Conservation (phyloP, 257 asterid species). For the Osmanthus fragrans region DNA sequence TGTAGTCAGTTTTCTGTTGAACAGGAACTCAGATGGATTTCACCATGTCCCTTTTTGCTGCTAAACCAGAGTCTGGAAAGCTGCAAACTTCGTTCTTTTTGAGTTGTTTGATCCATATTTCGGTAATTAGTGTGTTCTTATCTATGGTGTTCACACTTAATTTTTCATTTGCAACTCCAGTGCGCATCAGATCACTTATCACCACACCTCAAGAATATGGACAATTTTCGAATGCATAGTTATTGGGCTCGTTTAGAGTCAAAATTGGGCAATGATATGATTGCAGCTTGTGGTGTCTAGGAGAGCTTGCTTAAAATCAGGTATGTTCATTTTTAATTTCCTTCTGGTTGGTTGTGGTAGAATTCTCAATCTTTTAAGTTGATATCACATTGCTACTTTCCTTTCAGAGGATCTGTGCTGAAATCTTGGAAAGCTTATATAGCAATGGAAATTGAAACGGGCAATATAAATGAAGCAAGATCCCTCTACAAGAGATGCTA, state of each 20-base stretch:
- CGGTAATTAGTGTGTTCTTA: not conserved
- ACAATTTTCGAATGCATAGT: conserved; percentile 53
- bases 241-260: conserved; percentile 91
- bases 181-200: conserved; percentile 86
- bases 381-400: conserved; percentile 21
- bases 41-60: not conserved
- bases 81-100: conserved; percentile 7
- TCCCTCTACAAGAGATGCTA: conserved; percentile 85
- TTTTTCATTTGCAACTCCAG: conserved; percentile 39
- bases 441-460: conserved; percentile 72
- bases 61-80: conserved; percentile 13
- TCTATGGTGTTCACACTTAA: no score
- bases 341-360: conserved; percentile 6
- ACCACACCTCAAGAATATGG: conserved; percentile 63
- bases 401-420: conserved; percentile 78
- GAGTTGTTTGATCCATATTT: not conserved
- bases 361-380: conserved; percentile 16
- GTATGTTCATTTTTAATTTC: conserved; percentile 29
- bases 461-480: conserved; percentile 82
- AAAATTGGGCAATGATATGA: conserved; percentile 64
- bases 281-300: conserved; percentile 96
- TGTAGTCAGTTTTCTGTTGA: not conserved
- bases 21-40: not conserved
- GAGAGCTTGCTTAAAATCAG: conserved; percentile 83
- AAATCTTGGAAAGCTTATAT: conserved; percentile 87